Conservation (phyloP, 495 filamentous ascomycete genomes). For the Trichoderma gamsii region DNA sequence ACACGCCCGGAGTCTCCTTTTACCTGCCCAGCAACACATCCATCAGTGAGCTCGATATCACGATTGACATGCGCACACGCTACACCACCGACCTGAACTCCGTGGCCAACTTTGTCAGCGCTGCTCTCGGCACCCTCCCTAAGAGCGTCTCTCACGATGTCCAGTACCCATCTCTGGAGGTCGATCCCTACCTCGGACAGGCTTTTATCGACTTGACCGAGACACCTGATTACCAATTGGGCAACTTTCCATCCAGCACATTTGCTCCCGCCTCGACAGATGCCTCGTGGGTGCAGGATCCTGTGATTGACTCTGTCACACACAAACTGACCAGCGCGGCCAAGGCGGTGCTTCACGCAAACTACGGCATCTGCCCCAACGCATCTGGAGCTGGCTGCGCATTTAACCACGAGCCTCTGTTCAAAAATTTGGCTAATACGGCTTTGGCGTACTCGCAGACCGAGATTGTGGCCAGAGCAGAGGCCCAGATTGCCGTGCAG, state of each 20-base stretch:
- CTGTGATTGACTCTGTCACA: slow-evolving; percentile 34
- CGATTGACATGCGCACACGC: slow-evolving; percentile 22
- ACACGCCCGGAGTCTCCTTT: slow-evolving; percentile 17
- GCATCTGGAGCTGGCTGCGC: slow-evolving; percentile 19
- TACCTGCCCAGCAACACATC: slow-evolving; percentile 25
- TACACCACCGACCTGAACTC: slow-evolving; percentile 22
- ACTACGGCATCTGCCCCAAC: slow-evolving; percentile 41
- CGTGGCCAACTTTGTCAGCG: slow-evolving; percentile 19
- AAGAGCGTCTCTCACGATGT: slow-evolving; percentile 21
- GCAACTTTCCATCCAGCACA: slow-evolving; percentile 37
- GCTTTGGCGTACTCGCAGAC: slow-evolving; percentile 40
- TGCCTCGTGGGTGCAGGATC: slow-evolving; percentile 25
- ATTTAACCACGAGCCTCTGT: slow-evolving; percentile 47
- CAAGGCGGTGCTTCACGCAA: slow-evolving; percentile 46
- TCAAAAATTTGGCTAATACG: slow-evolving; percentile 44
- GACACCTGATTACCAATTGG: slow-evolving; percentile 36
- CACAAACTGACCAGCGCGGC: slow-evolving; percentile 37
- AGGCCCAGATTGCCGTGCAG: slow-evolving; percentile 42
- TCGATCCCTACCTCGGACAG: slow-evolving; percentile 19
- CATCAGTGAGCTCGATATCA: slow-evolving; percentile 23
- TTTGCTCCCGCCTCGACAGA: slow-evolving; percentile 24
- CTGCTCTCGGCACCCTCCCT: slow-evolving; percentile 13
- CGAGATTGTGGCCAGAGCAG: slow-evolving; percentile 41
- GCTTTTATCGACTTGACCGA: slow-evolving; percentile 24
- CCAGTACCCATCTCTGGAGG: slow-evolving; percentile 24